Evolutionary conservation across 179 eudicot genomes (phyloP).

Genomic region (Spergularia azorica): DNA sequence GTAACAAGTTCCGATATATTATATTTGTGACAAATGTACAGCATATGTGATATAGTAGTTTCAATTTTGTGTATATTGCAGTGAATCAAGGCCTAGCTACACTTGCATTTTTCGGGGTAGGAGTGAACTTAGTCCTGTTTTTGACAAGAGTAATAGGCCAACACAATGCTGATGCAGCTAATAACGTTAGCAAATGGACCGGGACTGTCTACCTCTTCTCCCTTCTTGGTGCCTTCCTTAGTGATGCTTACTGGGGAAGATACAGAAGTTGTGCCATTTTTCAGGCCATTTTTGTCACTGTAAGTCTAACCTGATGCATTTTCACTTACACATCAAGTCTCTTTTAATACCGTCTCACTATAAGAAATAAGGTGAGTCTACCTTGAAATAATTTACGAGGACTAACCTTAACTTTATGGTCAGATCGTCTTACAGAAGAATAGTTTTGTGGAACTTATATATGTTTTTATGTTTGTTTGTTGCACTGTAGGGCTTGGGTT

Average conservation of each 20-base stretch:
- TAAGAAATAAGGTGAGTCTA: no score
- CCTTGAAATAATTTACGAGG: no score
- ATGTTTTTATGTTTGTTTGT: not conserved
- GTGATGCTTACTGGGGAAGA: conserved; percentile 59
- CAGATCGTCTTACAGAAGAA: not conserved
- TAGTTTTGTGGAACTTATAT: not conserved
- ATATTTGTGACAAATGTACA: no score
- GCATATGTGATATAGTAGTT: no score
- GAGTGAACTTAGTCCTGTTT: conserved; percentile 51
- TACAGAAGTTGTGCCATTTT: conserved; percentile 48
- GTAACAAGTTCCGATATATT: no score
- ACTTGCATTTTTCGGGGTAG: conserved; percentile 50
- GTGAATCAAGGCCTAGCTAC: conserved; percentile 44
- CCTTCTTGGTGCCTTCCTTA: conserved; percentile 50
- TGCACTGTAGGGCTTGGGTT: conserved; percentile 39
- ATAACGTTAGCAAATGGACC: conserved; percentile 55
- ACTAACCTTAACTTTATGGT: no score
- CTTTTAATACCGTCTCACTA: no score
- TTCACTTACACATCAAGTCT: no score
- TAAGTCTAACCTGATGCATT: conserved; percentile 19
- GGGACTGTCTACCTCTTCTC: conserved; percentile 57
- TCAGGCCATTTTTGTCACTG: conserved; percentile 42
- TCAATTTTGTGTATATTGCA: not conserved
- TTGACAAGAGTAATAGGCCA: conserved; percentile 47
- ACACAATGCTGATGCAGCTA: conserved; percentile 49